Evolutionary conservation across 2,329 filamentous ascomycete genomes (phyloP).

Genomic region (Rutstroemia sydowiana): DNA sequence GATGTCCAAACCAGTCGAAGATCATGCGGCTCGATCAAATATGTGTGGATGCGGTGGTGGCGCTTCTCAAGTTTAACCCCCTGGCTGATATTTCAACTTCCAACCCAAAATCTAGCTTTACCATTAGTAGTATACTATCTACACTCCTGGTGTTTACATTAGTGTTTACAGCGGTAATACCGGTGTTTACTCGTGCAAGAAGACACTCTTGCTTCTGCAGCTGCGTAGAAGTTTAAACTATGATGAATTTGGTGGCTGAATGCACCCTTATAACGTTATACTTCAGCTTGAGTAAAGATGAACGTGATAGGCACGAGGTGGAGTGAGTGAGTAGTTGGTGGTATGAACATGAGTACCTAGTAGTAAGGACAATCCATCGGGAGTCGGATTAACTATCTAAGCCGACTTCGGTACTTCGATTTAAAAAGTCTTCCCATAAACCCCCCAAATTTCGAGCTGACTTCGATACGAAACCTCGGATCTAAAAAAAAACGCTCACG

Average conservation of each 20-base stretch:
- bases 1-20: not conserved
- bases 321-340: too few relatives aligned
- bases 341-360: too few relatives aligned
- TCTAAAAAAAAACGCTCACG: slow-evolving; percentile 10
- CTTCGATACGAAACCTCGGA: slow-evolving; percentile 1
- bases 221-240: slow-evolving; percentile 1
- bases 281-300: too few relatives aligned
- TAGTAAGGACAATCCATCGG: too few relatives aligned
- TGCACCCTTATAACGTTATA: too few relatives aligned
- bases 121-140: not conserved
- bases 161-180: not conserved
- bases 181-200: not conserved
- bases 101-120: not conserved
- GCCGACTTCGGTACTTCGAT: too few relatives aligned
- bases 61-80: too few relatives aligned
- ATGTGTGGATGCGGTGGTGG: not conserved
- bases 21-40: not conserved
- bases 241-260: too few relatives aligned
- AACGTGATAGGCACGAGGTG: too few relatives aligned
- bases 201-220: not conserved
- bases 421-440: too few relatives aligned
- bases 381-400: too few relatives aligned
- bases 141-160: not conserved
- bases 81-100: not conserved
- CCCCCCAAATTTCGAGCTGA: too few relatives aligned